phyloP scores from a whole-genome alignment of 1,284 basidiomycete genomes.

The Sanghuangporus sanghuang region DNA sequence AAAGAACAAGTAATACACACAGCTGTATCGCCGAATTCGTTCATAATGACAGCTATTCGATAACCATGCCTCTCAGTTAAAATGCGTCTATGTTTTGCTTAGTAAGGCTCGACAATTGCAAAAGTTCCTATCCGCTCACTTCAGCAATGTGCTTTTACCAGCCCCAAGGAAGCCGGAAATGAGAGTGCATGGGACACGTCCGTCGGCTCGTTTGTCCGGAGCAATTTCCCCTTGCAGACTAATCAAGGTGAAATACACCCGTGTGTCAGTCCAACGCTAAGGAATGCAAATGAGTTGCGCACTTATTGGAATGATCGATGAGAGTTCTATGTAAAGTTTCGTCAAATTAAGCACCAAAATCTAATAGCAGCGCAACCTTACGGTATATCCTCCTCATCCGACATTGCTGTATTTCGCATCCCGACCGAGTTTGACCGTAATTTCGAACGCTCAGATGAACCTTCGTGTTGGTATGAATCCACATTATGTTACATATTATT shows the following conservation, averaged over 20 bases:
- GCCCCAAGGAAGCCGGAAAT: conserved; percentile 90
- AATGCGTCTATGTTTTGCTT: conserved; percentile 59
- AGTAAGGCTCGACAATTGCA: conserved; percentile 1
- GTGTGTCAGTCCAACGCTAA: background rate
- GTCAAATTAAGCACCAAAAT: background rate
- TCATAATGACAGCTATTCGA: conserved; percentile 96
- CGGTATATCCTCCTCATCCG: conserved; percentile 24
- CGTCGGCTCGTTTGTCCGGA: background rate
- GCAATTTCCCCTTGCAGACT: conserved; percentile 18
- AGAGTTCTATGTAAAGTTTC: background rate
- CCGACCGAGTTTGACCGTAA: too few relatives aligned
- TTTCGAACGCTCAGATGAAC: too few relatives aligned
- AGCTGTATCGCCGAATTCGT: conserved; percentile 85
- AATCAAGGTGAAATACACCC: background rate
- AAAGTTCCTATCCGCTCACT: too few relatives aligned
- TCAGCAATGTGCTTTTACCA: conserved; percentile 86
- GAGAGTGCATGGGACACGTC: conserved; percentile 77
- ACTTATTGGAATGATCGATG: conserved; percentile 9
- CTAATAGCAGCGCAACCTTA: background rate
- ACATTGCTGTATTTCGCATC: background rate
- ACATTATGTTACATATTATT: too few relatives aligned
- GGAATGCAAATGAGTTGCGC: background rate
- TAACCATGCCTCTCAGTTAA: conserved; percentile 89
- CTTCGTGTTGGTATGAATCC: too few relatives aligned
- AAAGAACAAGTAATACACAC: conserved; percentile 36